Conservation (phyloP, 257 asterid species). For the Knoxia roxburghii region DNA sequence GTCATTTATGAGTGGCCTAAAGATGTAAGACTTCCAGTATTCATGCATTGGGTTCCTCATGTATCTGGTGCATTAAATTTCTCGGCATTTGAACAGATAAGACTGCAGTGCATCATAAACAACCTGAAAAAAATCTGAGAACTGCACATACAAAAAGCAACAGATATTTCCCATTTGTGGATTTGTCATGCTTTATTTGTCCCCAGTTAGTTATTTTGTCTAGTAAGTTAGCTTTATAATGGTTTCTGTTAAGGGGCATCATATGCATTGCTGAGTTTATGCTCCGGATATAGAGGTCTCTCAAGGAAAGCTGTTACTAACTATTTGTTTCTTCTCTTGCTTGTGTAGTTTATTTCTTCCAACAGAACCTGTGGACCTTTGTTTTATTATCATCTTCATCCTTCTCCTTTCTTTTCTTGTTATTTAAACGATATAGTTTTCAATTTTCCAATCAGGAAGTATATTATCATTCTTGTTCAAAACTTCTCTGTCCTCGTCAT, state of each 20-base stretch:
- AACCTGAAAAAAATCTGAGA: not conserved
- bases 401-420: not conserved
- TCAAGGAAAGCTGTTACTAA: not conserved
- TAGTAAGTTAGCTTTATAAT: not conserved
- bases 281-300: not conserved
- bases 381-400: not conserved
- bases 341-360: not conserved
- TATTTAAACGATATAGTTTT: not conserved
- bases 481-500: not conserved
- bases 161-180: not conserved
- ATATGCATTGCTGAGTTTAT: constrained; percentile 1
- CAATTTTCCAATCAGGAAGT: not conserved
- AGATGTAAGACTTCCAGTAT: constrained; percentile 56
- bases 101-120: not conserved
- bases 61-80: not conserved
- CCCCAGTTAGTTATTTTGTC: not conserved
- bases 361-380: not conserved
- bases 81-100: constrained; percentile 1
- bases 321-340: not conserved
- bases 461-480: not conserved
- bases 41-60: not conserved
- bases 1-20: constrained; percentile 97
- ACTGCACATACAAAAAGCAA: not conserved
- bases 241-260: constrained; percentile 2
- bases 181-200: not conserved